Evolutionary conservation across 2,329 filamentous ascomycete genomes (phyloP).

Genomic region (Fusarium pseudocircinatum): DNA sequence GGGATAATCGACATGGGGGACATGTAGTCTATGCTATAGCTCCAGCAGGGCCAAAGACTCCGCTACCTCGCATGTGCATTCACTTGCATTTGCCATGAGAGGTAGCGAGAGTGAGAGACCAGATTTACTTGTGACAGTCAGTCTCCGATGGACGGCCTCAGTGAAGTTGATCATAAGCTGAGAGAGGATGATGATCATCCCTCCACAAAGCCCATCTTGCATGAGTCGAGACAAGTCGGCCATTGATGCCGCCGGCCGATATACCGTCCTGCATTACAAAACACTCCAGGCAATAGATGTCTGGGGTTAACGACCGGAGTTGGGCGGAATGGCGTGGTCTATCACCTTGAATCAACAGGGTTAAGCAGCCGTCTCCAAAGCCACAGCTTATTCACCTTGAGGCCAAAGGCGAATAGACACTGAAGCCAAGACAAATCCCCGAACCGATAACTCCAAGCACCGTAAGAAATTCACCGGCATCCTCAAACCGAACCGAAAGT

Average conservation of each 20-base stretch:
- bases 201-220: constrained; percentile 11
- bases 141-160: constrained; percentile 3
- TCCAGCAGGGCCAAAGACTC: constrained; percentile 14
- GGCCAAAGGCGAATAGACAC: neutral
- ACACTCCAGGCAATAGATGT: neutral
- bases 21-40: neutral
- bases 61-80: constrained; percentile 31
- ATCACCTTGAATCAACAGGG: neutral
- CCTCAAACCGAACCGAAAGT: constrained; percentile 22
- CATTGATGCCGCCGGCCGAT: constrained; percentile 13
- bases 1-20: neutral
- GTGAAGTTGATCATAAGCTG: neutral
- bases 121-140: constrained; percentile 26
- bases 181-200: constrained; percentile 2
- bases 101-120: neutral
- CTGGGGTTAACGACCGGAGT: constrained; percentile 23
- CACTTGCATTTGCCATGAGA: constrained; percentile 23
- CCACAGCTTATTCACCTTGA: neutral
- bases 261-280: constrained; percentile 13
- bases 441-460: neutral
- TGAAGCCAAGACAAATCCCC: neutral
- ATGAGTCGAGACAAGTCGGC: constrained; percentile 20
- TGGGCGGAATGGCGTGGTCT: constrained; percentile 27
- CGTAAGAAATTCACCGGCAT: neutral
- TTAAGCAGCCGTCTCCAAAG: constrained; percentile 10